Evolutionary conservation across 2,329 filamentous ascomycete species (phyloP).

Genomic region (Diaporthe sp.): DNA sequence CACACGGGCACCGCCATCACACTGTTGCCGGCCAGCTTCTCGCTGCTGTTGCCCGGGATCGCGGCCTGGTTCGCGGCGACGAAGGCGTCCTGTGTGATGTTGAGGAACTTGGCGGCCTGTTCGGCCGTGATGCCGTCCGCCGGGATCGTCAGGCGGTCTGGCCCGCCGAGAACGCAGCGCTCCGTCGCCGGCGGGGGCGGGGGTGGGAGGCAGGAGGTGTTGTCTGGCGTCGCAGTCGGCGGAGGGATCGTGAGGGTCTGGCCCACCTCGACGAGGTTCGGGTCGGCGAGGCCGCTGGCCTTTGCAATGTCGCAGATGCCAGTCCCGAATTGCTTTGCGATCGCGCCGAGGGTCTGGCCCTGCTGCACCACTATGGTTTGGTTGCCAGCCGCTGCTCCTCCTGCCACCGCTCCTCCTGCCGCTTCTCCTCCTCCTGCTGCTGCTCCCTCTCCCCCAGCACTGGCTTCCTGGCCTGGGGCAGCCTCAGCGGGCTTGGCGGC

Average conservation of each 20-base stretch:
- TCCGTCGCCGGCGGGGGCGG: slow-evolving; percentile 4
- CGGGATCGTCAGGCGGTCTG: slow-evolving; percentile 20
- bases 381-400: background rate
- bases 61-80: background rate
- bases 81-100: slow-evolving; percentile 29
- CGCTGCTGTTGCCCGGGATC: background rate
- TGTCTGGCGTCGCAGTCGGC: slow-evolving; percentile 22
- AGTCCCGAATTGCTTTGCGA: slow-evolving; percentile 18
- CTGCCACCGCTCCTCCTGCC: background rate
- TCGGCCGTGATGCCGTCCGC: background rate
- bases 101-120: slow-evolving; percentile 23
- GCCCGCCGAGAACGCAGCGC: slow-evolving; percentile 22
- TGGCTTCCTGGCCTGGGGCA: background rate
- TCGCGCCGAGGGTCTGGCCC: slow-evolving; percentile 17
- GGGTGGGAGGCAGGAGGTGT: slow-evolving; percentile 24
- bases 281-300: slow-evolving; percentile 20
- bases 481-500: slow-evolving; percentile 11
- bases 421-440: background rate
- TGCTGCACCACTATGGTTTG: slow-evolving; percentile 2
- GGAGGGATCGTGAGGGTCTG: slow-evolving; percentile 23
- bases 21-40: background rate
- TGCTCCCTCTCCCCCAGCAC: background rate
- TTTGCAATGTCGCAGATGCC: slow-evolving; percentile 30
- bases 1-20: slow-evolving; percentile 26
- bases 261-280: slow-evolving; percentile 2